Evolutionary conservation across 768 basidiomycete species (phyloP), one percentile per base, ranked within the genome.

Genomic region (Asterophora parasitica): DNA sequence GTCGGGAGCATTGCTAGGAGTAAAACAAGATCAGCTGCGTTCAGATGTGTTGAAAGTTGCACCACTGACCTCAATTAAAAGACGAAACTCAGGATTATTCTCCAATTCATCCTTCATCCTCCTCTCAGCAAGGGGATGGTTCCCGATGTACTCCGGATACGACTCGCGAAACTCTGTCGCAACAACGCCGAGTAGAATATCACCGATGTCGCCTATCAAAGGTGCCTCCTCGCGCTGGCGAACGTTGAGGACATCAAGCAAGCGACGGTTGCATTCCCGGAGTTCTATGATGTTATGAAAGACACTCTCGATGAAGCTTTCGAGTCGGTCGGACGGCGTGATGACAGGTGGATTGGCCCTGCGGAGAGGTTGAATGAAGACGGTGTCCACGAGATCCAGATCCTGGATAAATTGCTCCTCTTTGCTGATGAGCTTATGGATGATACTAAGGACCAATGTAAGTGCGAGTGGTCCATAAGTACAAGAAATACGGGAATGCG

Each of bases 321-420:
- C 82, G 10, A 95, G 66, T 26, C 80, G 72, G n/a, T 76, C 54
- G 11, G 44, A 59, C 1, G 75, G 70, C 1, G 76, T 71, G 49
- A 78, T 73, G 44, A 74, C 66, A 43, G 68, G 62, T 55, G 74
- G 74, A 17, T 71, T 60, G 7, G 75, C 72, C 10, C 46, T 55
- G 7, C 71, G 69, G 6, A 85, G 67, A 1, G 78, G 78, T 15
- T 72, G 68, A 35, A 74, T 69, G 51, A 75, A 72, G 30, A 90
- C 85, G 7, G 78, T 71, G 57, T 94, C 89, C 43, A 97, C 78
- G 3, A 84, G 78, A 42, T 91, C 82, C 13, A 99, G 77, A 61
- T 99, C 95, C 39, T 84, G 81, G 42, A 92, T 72, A 60, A 95
- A 96, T 61, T 92, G 85, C 56, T 89, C 83, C 64, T 98, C 96